phyloP scores from a whole-genome alignment of 202 grass and related monocot genomes.

The Brachypodium distachyon region DNA sequence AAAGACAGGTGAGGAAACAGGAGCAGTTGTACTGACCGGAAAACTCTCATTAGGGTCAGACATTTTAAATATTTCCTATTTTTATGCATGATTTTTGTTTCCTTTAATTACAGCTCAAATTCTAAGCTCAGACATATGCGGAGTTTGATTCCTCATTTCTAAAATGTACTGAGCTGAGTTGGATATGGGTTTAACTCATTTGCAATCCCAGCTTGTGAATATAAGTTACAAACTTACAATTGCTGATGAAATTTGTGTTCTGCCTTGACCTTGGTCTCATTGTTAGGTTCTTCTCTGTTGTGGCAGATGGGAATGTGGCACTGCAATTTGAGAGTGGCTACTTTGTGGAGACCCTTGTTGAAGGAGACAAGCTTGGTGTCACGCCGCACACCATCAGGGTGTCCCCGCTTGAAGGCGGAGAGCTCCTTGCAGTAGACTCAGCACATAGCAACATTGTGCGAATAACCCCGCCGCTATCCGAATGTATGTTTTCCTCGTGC shows the following conservation, averaged over 20 bases:
- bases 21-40: background rate
- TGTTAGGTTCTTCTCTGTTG: background rate
- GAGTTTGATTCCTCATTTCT: background rate
- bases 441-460: constrained; percentile 86
- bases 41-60: background rate
- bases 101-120: background rate
- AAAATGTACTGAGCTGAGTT: background rate
- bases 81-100: background rate
- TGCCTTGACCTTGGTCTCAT: constrained; percentile 1
- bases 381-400: constrained; percentile 85
- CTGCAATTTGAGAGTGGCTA: constrained; percentile 82
- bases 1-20: background rate
- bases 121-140: background rate
- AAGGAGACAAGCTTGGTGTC: constrained; percentile 90
- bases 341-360: constrained; percentile 93
- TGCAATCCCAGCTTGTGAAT: background rate
- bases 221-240: background rate
- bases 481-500: constrained; percentile 41
- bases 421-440: constrained; percentile 82
- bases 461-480: constrained; percentile 75
- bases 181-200: background rate
- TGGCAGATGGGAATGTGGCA: constrained; percentile 55
- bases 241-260: background rate
- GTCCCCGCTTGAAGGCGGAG: constrained; percentile 63
- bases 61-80: background rate